Evolutionary conservation across 2,329 filamentous ascomycete genomes (phyloP).

Genomic region (Alternaria dauci): DNA sequence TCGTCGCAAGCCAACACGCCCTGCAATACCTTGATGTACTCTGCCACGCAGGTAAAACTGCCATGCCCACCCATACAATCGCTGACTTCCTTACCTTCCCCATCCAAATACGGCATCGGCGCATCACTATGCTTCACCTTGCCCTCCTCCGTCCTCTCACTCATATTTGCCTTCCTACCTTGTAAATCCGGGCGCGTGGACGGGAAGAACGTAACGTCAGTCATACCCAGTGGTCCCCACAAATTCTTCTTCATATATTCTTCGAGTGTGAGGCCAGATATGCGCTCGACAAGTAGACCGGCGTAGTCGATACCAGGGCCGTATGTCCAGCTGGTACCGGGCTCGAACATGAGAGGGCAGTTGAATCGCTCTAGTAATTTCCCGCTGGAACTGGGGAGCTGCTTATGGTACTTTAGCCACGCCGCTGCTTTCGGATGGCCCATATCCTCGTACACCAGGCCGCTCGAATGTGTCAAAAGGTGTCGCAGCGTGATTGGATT

Average conservation of each 20-base stretch:
- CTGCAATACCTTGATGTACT: constrained; percentile 44
- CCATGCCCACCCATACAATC: constrained; percentile 43
- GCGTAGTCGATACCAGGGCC: constrained; percentile 60
- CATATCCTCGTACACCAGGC: constrained; percentile 56
- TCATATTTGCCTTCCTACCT: constrained; percentile 41
- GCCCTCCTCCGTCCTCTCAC: constrained; percentile 25
- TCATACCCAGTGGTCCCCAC: constrained; percentile 55
- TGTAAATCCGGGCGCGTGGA: constrained; percentile 32
- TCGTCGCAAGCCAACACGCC: constrained; percentile 36
- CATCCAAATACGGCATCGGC: constrained; percentile 26
- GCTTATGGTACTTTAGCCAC: constrained; percentile 48
- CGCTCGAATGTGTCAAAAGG: constrained; percentile 62
- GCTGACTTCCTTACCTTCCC: constrained; percentile 22
- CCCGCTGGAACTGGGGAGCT: constrained; percentile 47
- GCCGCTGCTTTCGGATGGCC: constrained; percentile 50
- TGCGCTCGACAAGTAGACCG: constrained; percentile 55
- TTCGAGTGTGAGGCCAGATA: constrained; percentile 60
- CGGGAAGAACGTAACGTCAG: constrained; percentile 64
- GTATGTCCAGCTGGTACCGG: constrained; percentile 62
- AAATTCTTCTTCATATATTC: constrained; percentile 67
- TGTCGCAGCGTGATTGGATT: constrained; percentile 44
- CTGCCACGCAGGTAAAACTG: constrained; percentile 28
- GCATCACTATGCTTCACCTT: constrained; percentile 17
- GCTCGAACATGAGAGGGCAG: constrained; percentile 48
- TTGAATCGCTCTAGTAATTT: constrained; percentile 57